Percentiles rank a stretch among this genome's conserved stretches.
Conservation (phyloP, 2,329 filamentous ascomycete species). For the Aspergillus quadrilineatus region DNA sequence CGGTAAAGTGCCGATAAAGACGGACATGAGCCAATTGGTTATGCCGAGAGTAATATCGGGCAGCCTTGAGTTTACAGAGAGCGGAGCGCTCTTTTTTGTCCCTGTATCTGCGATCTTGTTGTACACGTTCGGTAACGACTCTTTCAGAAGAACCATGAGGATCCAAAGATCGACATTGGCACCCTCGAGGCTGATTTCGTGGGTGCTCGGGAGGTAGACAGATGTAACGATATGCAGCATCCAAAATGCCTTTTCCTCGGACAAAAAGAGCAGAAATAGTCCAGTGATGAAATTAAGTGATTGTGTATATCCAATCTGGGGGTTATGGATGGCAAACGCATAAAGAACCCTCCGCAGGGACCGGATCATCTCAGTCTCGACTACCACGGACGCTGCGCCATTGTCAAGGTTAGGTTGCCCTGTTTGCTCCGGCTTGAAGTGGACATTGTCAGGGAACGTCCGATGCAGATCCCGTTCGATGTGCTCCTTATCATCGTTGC, state of each 20-base stretch:
- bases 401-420: slow-evolving; percentile 28
- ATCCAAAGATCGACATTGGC: slow-evolving; percentile 93
- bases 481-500: slow-evolving; percentile 75
- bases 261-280: slow-evolving; percentile 82
- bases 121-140: slow-evolving; percentile 81
- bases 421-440: slow-evolving; percentile 68
- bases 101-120: slow-evolving; percentile 78
- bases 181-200: slow-evolving; percentile 84
- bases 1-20: slow-evolving; percentile 88
- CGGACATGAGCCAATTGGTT: slow-evolving; percentile 97
- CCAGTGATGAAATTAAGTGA: slow-evolving; percentile 93
- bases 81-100: slow-evolving; percentile 43
- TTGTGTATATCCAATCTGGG: slow-evolving; percentile 90
- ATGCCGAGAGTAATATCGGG: slow-evolving; percentile 90
- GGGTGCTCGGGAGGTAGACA: slow-evolving; percentile 83
- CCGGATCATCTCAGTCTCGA: slow-evolving; percentile 75
- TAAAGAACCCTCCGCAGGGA: slow-evolving; percentile 81
- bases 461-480: slow-evolving; percentile 92
- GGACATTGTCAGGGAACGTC: slow-evolving; percentile 91
- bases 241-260: slow-evolving; percentile 90
- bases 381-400: slow-evolving; percentile 41
- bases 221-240: slow-evolving; percentile 89
- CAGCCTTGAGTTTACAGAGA: slow-evolving; percentile 55
- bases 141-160: slow-evolving; percentile 81
- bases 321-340: slow-evolving; percentile 88